A percentile compares a stretch with the other conserved stretches of the same genome.
phyloP scores from a whole-genome alignment of 2,329 filamentous ascomycete species.

The Aureobasidium sp. region DNA sequence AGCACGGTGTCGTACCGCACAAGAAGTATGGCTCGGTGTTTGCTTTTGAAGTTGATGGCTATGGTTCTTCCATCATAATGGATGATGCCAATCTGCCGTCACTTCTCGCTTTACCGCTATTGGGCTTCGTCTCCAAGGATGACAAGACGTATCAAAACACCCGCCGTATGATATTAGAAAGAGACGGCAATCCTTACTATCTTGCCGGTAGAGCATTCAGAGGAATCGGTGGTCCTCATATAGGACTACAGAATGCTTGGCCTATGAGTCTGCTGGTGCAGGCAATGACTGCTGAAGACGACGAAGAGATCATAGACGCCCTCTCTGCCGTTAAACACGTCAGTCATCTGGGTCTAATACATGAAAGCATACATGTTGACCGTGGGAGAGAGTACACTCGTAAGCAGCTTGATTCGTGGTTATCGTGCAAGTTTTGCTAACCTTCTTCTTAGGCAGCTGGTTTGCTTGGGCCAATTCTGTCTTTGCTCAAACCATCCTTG shows the following conservation, averaged over 20 bases:
- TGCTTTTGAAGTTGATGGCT: conserved; percentile 82
- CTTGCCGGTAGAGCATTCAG: conserved; percentile 67
- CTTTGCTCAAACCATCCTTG: conserved; percentile 84
- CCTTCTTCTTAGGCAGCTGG: conserved; percentile 59
- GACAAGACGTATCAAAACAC: conserved; percentile 81
- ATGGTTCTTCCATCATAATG: conserved; percentile 75
- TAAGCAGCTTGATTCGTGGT: conserved; percentile 31
- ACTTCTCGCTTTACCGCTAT: conserved; percentile 65
- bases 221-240: conserved; percentile 78
- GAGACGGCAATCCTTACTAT: conserved; percentile 79
- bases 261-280: conserved; percentile 92
- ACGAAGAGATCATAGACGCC: conserved; percentile 69
- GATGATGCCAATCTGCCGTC: conserved; percentile 85
- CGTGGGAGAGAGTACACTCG: conserved; percentile 63
- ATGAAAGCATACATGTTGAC: conserved; percentile 87
- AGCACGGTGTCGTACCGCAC: conserved; percentile 73
- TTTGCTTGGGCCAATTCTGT: conserved; percentile 98
- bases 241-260: conserved; percentile 88
- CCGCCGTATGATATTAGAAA: conserved; percentile 68
- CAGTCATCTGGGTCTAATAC: conserved; percentile 70
- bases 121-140: conserved; percentile 60
- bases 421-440: conserved; percentile 7
- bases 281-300: conserved; percentile 77
- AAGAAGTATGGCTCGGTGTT: conserved; percentile 71
- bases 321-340: conserved; percentile 67